Evolutionary conservation across 2,329 filamentous ascomycete genomes (phyloP).

Genomic region (Ceratocystis diversiconidia): DNA sequence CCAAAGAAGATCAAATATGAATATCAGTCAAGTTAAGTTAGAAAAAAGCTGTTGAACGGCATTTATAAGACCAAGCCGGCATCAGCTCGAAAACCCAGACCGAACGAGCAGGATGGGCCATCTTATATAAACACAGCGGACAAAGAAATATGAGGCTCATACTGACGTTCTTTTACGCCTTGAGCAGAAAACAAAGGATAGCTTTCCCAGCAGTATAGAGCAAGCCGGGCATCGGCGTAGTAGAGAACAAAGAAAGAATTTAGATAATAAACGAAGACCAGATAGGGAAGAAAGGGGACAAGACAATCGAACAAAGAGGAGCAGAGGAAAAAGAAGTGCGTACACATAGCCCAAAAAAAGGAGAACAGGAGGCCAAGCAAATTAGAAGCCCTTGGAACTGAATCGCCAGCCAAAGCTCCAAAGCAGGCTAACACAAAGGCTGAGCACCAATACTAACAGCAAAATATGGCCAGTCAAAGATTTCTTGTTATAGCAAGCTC

Average conservation of each 20-base stretch:
- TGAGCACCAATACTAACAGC: too few species aligned
- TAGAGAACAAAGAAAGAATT: not conserved
- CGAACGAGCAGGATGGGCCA: not conserved
- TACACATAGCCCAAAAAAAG: too few species aligned
- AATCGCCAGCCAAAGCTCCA: too few species aligned
- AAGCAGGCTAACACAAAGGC: too few species aligned
- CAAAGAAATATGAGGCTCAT: not conserved
- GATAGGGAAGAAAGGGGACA: not conserved
- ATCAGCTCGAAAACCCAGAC: not conserved
- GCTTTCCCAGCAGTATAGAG: not conserved
- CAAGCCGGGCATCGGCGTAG: not conserved
- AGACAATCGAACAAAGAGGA: not conserved
- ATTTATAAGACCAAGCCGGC: not conserved
- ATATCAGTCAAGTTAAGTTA: not conserved
- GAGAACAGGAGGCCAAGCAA: too few species aligned
- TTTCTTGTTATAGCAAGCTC: too few species aligned
- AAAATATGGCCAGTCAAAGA: too few species aligned
- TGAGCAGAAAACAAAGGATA: not conserved
- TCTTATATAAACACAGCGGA: not conserved
- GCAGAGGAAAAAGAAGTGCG: not conserved
- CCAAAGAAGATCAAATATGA: not conserved
- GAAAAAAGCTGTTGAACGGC: not conserved
- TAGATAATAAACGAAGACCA: not conserved
- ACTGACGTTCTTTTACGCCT: not conserved
- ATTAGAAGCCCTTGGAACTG: too few species aligned